Base-by-base conservation (phyloP, 2,329 filamentous ascomycete genomes). In the Ascochyta viciae-villosae region DNA sequence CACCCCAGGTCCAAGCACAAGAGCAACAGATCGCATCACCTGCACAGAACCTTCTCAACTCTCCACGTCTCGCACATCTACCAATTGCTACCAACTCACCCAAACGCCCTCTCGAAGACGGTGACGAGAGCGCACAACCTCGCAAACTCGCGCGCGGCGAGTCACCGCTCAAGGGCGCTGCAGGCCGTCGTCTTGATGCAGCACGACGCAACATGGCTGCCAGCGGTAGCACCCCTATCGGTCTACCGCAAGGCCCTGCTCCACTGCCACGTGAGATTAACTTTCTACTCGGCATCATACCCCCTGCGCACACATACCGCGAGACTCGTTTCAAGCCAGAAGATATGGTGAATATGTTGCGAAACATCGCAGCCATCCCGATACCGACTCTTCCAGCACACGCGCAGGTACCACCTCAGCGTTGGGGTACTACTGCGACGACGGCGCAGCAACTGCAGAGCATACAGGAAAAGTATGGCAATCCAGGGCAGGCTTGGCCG, bases 81-180 rank as follows among this genome's bases (percentile, higher is more conserved):
- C 60, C 62, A 23, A 61, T 58, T 26, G 66, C 58, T 26, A 68
- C 64, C 50, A 76, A 74, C 55, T 81, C 79, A 9, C 80, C 80
- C 1, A 82, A 82, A 62, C 78, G 80, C 7, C 75, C 77, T 1
- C 76, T 80, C 26, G 77, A 79, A 31, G 75, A 76, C 3, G 90
- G 93, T 55, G 92, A 96, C 37, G 82, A 82, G 6, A 89, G 91
- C 34, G 88, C 89, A 63, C 89, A 90, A 19, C 91, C 92, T 1
- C 90, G 93, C 65, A 97, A 98, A 74, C 84, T 97, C 47, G 85
- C 89, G 44, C 87, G 96, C 40, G 93, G 89, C n/a, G 92, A 91
- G 53, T 98, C 94, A 5, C 95, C 96, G 0, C 83, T 98, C 34
- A 99, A 98, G 74, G 92, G 92, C 13, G 91, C 91, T 1, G 92